phyloP scores from a whole-genome alignment of 139 green algal genomes.

The Chlorella sp. region DNA sequence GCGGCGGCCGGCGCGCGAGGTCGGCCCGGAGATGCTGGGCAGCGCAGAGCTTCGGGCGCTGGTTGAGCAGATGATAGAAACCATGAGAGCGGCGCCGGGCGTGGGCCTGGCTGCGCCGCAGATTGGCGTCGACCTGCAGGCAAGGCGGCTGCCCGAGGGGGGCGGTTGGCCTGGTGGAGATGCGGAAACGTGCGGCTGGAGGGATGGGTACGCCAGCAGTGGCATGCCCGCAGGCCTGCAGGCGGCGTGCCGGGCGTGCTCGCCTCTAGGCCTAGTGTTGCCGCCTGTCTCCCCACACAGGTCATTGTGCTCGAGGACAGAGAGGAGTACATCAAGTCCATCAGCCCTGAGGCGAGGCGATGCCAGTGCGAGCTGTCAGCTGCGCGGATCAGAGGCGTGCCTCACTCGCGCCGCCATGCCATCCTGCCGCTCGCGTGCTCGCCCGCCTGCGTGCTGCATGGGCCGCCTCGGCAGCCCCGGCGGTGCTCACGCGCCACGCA shows the following conservation, averaged over 20 bases:
- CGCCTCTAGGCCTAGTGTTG: background rate
- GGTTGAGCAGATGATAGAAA: constrained; percentile 24
- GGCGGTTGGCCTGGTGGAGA: too few species aligned
- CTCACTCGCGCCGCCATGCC: background rate
- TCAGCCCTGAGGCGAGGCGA: too few species aligned
- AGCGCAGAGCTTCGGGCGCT: constrained; percentile 21
- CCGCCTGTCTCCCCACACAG: constrained; percentile 1
- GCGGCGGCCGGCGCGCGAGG: constrained; percentile 18
- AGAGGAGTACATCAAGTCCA: constrained; percentile 32
- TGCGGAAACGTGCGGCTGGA: too few species aligned
- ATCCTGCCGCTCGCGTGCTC: too few species aligned
- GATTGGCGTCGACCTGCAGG: constrained; percentile 27
- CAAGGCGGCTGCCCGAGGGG: background rate
- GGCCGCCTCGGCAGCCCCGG: too few species aligned
- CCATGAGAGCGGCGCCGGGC: constrained; percentile 32
- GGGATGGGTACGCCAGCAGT: too few species aligned
- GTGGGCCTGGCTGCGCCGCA: constrained; percentile 41
- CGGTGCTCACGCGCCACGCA: too few species aligned
- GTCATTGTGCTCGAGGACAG: constrained; percentile 38
- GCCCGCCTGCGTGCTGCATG: too few species aligned
- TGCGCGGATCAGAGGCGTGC: too few species aligned
- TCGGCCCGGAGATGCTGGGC: constrained; percentile 18
- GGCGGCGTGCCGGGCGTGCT: too few species aligned
- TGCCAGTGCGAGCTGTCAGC: too few species aligned
- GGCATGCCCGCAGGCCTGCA: too few species aligned